A percentile compares a stretch with the other conserved stretches of the same genome.
Evolutionary conservation across 352 stramenopile genomes (phyloP).

Genomic region (Phytophthora macrochlamydospora): DNA sequence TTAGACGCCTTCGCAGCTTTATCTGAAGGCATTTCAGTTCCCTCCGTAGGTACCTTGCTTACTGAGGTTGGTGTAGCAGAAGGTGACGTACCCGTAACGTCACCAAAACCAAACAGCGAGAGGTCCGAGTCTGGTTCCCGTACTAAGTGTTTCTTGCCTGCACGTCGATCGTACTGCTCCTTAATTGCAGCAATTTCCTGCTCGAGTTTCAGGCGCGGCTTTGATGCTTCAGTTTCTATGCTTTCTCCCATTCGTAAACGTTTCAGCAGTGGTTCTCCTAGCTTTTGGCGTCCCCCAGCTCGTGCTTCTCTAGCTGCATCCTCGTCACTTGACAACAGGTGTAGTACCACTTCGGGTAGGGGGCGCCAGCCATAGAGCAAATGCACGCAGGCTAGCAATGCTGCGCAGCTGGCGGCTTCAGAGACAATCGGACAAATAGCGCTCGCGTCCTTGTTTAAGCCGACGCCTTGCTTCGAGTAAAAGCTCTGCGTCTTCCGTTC

Average conservation of each 20-base stretch:
- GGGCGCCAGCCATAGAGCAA: slow-evolving; percentile 78
- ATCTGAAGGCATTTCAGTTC: slow-evolving; percentile 1
- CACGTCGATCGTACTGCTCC: slow-evolving; percentile 74
- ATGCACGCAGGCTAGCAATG: slow-evolving; percentile 78
- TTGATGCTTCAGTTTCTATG: slow-evolving; percentile 18
- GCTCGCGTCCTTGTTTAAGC: slow-evolving; percentile 65
- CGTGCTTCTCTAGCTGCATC: slow-evolving; percentile 15
- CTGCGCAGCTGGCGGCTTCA: slow-evolving; percentile 77
- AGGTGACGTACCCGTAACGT: background rate
- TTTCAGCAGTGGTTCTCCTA: slow-evolving; percentile 49
- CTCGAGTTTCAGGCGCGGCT: slow-evolving; percentile 52
- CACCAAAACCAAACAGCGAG: slow-evolving; percentile 25
- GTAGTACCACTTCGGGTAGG: slow-evolving; percentile 69
- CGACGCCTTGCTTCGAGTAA: slow-evolving; percentile 67
- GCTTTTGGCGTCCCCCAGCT: slow-evolving; percentile 14
- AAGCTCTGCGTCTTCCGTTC: slow-evolving; percentile 77
- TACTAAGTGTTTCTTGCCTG: slow-evolving; percentile 60
- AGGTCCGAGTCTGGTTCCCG: slow-evolving; percentile 38
- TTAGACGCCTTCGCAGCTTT: slow-evolving; percentile 1
- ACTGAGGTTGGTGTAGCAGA: slow-evolving; percentile 4
- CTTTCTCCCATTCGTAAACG: slow-evolving; percentile 44
- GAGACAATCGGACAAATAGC: slow-evolving; percentile 77
- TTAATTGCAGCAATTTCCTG: slow-evolving; percentile 80
- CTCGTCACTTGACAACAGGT: slow-evolving; percentile 51
- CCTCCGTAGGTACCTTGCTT: background rate